phyloP scores from a whole-genome alignment of 228 moss, liverwort and hornwort genomes.

The Sphagnum magellanicum region DNA sequence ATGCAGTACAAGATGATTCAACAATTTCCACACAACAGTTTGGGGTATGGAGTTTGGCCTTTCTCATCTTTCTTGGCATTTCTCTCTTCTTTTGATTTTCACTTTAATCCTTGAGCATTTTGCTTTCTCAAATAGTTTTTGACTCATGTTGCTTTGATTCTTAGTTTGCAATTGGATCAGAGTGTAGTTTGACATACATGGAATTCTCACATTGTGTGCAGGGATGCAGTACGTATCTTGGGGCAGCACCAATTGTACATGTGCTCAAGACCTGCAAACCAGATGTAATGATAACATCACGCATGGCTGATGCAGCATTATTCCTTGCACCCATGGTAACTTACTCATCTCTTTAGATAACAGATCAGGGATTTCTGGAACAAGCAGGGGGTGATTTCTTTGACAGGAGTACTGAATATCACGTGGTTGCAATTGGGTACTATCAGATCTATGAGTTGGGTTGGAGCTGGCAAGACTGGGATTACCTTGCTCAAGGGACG shows the following conservation, averaged over 20 bases:
- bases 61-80: constrained; percentile 2
- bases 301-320: constrained; percentile 78
- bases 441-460: constrained; percentile 74
- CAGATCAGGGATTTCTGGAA: neutral
- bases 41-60: constrained; percentile 29
- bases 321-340: constrained; percentile 82
- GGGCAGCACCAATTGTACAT: constrained; percentile 70
- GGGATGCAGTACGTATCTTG: constrained; percentile 84
- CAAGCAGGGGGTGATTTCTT: neutral
- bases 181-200: no score
- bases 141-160: no score
- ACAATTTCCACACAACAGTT: constrained; percentile 23
- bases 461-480: constrained; percentile 83
- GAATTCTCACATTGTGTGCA: constrained; percentile 5
- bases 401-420: neutral
- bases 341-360: neutral
- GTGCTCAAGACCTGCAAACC: constrained; percentile 48
- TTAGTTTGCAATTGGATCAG: no score
- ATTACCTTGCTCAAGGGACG: constrained; percentile 65
- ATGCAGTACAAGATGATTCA: constrained; percentile 32
- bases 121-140: no score
- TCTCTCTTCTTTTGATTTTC: neutral
- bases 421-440: neutral
- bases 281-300: constrained; percentile 66
- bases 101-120: no score